phyloP scores from a whole-genome alignment of 306 rosid species.

The Dicorynia guianensis region DNA sequence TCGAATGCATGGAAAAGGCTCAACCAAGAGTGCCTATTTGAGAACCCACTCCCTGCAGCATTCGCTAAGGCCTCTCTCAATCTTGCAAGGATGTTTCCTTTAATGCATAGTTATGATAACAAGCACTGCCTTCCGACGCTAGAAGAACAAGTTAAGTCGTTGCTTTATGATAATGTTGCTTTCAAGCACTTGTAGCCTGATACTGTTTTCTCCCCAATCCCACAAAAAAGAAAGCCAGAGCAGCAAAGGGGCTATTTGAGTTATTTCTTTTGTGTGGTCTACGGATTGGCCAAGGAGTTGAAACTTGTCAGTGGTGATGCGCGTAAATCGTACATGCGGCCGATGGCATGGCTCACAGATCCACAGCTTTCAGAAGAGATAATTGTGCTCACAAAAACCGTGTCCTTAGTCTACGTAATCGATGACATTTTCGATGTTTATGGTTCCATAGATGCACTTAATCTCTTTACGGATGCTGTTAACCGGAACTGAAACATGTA shows the following conservation, averaged over 20 bases:
- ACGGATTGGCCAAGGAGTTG: slow-evolving; percentile 47
- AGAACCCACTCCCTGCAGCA: slow-evolving; percentile 31
- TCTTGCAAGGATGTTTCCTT: slow-evolving; percentile 28
- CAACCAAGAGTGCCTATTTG: slow-evolving; percentile 42
- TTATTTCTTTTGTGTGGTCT: too few relatives aligned
- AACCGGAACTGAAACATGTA: slow-evolving; percentile 30
- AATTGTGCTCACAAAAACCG: slow-evolving; percentile 51
- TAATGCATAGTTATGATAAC: too few relatives aligned
- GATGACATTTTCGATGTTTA: slow-evolving; percentile 52
- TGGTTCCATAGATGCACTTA: slow-evolving; percentile 47
- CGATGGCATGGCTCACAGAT: slow-evolving; percentile 47
- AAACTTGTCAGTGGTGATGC: slow-evolving; percentile 55
- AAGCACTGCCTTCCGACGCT: too few relatives aligned
- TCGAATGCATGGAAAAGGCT: slow-evolving; percentile 45
- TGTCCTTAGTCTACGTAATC: slow-evolving; percentile 51
- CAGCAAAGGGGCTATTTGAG: too few relatives aligned
- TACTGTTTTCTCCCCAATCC: too few relatives aligned
- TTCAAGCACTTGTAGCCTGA: too few relatives aligned
- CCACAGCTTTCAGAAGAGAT: slow-evolving; percentile 48
- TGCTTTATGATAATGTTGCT: too few relatives aligned
- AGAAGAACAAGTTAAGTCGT: too few relatives aligned
- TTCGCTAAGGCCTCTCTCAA: slow-evolving; percentile 44
- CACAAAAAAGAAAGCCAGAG: too few relatives aligned
- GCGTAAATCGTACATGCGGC: slow-evolving; percentile 55
- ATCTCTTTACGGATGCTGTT: slow-evolving; percentile 47